phyloP scores from a whole-genome alignment of 2,329 filamentous ascomycete species.

The Nemania sp. region DNA sequence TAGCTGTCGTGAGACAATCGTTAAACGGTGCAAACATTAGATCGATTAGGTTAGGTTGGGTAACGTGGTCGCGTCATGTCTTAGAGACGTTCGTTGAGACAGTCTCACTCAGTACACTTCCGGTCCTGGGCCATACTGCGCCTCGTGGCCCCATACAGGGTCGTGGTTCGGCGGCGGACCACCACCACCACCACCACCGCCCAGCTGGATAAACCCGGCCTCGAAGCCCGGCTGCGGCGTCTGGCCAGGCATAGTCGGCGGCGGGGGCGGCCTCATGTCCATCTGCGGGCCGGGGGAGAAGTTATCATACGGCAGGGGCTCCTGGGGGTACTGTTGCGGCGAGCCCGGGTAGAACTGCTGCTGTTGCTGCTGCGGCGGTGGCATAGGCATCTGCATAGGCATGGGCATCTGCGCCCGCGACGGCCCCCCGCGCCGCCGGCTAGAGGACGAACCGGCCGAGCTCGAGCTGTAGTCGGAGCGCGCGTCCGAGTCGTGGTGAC shows the following conservation, averaged over 20 bases:
- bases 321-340: constrained; percentile 7
- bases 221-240: constrained; percentile 43
- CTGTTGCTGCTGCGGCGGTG: constrained; percentile 15
- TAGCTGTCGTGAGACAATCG: background rate
- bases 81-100: background rate
- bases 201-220: constrained; percentile 47
- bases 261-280: constrained; percentile 34
- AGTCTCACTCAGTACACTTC: constrained; percentile 30
- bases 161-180: constrained; percentile 36
- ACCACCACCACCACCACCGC: constrained; percentile 35
- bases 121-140: constrained; percentile 21
- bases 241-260: constrained; percentile 27
- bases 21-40: background rate
- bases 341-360: constrained; percentile 28
- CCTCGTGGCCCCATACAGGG: constrained; percentile 35
- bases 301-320: constrained; percentile 32
- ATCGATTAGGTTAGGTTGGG: constrained; percentile 1
- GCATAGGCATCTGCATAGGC: constrained; percentile 15
- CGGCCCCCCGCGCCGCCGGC: constrained; percentile 26
- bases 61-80: too few relatives aligned
- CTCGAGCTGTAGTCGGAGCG: constrained; percentile 36
- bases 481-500: constrained; percentile 34
- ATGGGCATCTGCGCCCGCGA: constrained; percentile 28
- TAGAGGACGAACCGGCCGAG: constrained; percentile 30
- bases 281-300: constrained; percentile 31